phyloP scores from a whole-genome alignment of 78 protist genomes.

The Fonticula alba region DNA sequence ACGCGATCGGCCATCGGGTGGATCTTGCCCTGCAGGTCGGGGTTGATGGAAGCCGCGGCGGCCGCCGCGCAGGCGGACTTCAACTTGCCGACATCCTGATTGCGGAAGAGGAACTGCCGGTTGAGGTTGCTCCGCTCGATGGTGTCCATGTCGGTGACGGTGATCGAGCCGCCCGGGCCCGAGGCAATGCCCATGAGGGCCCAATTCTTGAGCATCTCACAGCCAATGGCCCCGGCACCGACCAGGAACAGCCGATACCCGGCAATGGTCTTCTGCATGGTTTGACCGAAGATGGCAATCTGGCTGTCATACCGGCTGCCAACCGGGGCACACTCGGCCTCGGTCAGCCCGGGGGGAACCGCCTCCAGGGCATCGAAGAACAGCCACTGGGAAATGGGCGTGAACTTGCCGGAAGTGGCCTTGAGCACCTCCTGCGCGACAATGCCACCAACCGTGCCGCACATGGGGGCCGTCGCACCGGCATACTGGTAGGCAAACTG shows the following conservation, averaged over 20 bases:
- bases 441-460: slow-evolving; percentile 62
- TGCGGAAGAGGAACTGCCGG: slow-evolving; percentile 91
- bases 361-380: slow-evolving; percentile 63
- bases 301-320: slow-evolving; percentile 78
- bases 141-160: slow-evolving; percentile 89
- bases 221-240: slow-evolving; percentile 98
- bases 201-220: slow-evolving; percentile 82
- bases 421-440: slow-evolving; percentile 86
- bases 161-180: slow-evolving; percentile 29
- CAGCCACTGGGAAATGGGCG: slow-evolving; percentile 67
- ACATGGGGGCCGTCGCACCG: slow-evolving; percentile 55
- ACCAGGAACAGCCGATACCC: slow-evolving; percentile 43
- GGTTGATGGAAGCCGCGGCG: slow-evolving; percentile 81
- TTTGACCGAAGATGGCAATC: slow-evolving; percentile 65
- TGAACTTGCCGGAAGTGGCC: slow-evolving; percentile 83
- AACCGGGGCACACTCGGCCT: slow-evolving; percentile 6
- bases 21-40: slow-evolving; percentile 34
- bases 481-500: slow-evolving; percentile 24
- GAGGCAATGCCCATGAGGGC: slow-evolving; percentile 78
- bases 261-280: slow-evolving; percentile 9
- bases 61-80: slow-evolving; percentile 79
- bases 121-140: slow-evolving; percentile 83
- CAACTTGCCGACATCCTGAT: slow-evolving; percentile 43
- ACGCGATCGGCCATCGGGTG: slow-evolving; percentile 39
- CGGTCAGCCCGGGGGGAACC: slow-evolving; percentile 33